These are phyloP conservation scores for Imleria badia DNA, from an alignment of 768 basidiomycete genomes.

Conservation along the genomic window DNA sequence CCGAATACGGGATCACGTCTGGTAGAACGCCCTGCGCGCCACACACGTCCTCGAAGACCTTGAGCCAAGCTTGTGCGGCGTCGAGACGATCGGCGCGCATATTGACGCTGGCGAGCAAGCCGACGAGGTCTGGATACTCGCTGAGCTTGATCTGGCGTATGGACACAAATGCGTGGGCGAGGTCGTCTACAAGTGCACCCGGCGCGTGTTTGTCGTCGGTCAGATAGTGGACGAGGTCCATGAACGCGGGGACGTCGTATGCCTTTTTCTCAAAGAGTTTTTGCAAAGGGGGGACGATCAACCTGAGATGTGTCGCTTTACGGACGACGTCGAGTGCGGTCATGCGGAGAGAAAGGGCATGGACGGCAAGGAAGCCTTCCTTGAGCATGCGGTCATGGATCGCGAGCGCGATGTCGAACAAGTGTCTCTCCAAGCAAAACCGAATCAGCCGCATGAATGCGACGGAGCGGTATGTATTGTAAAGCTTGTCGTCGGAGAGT, in stretches of 20 bases:
- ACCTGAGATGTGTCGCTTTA: neutral
- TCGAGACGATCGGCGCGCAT: constrained; percentile 33
- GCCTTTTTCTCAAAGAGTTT: constrained; percentile 12
- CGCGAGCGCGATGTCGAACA: constrained; percentile 38
- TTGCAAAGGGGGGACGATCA: constrained; percentile 1
- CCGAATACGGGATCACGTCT: constrained; percentile 35
- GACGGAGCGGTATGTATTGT: constrained; percentile 29
- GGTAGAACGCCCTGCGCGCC: constrained; percentile 11
- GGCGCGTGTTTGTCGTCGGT: constrained; percentile 12
- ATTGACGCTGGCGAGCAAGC: constrained; percentile 38
- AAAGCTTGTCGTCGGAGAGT: constrained; percentile 24
- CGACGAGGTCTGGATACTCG: constrained; percentile 35
- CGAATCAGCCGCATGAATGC: constrained; percentile 41
- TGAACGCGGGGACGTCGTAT: constrained; percentile 24
- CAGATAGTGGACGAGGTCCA: constrained; percentile 28
- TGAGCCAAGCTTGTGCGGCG: constrained; percentile 30
- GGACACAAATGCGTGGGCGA: constrained; percentile 21
- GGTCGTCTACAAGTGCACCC: constrained; percentile 19
- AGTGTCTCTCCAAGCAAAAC: constrained; percentile 40
- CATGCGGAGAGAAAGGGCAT: constrained; percentile 42
- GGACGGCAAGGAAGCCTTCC: constrained; percentile 38
- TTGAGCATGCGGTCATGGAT: constrained; percentile 44
- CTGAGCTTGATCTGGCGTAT: constrained; percentile 17
- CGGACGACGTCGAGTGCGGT: constrained; percentile 32
- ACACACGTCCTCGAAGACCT: constrained; percentile 26